phyloP scores from a whole-genome alignment of 257 asterid species.

The Solanum chaucha region DNA sequence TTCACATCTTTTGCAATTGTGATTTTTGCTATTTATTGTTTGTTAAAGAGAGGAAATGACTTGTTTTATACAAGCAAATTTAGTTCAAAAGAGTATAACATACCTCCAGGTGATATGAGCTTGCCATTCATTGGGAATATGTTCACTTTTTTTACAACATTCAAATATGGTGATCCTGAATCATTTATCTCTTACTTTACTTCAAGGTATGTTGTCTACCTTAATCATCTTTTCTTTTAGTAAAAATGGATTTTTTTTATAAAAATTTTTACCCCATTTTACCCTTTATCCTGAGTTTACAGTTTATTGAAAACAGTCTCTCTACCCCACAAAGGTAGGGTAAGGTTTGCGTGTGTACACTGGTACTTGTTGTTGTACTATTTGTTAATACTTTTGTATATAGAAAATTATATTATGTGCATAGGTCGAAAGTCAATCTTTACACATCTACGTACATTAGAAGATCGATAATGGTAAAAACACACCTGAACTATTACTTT shows the following conservation, averaged over 20 bases:
- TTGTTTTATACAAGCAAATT: neutral
- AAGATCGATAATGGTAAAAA: no score
- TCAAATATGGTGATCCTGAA: conserved; percentile 6
- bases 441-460: no score
- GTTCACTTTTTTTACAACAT: conserved; percentile 2
- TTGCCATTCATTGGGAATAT: conserved; percentile 12
- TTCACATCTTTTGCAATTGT: neutral
- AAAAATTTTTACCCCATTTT: no score
- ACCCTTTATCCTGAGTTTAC: neutral
- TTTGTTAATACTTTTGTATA: no score
- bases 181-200: conserved; percentile 6
- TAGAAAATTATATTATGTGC: no score
- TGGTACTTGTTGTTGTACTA: no score
- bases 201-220: neutral
- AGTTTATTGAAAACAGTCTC: rapidly evolving
- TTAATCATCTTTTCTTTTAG: neutral
- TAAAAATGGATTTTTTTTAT: neutral
- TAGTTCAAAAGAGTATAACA: neutral
- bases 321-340: no score
- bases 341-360: no score
- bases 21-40: neutral
- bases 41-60: neutral
- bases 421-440: no score
- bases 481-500: no score
- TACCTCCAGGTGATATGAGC: conserved; percentile 8